phyloP scores from a whole-genome alignment of 306 rosid species.

The Erythrophleum fordii region DNA sequence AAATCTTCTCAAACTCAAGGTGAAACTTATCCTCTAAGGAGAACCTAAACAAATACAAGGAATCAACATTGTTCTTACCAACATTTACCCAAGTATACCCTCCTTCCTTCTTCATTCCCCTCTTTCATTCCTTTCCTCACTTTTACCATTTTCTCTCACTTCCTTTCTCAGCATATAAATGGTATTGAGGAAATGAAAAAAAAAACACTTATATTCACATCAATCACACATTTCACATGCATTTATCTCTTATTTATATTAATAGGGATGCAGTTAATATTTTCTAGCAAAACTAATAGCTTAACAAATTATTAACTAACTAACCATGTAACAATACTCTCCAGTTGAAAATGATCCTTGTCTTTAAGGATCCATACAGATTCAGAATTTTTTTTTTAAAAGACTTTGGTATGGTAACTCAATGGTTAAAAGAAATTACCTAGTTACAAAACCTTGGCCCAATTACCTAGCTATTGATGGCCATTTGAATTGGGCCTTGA shows the following conservation, averaged over 20 bases:
- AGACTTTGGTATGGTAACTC: background rate
- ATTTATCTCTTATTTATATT: background rate
- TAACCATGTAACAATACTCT: background rate
- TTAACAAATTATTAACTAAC: background rate
- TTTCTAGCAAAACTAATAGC: background rate
- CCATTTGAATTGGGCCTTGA: background rate
- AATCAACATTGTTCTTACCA: slow-evolving; percentile 48
- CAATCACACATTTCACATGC: background rate
- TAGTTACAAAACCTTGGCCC: background rate
- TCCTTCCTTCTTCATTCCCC: slow-evolving; percentile 74
- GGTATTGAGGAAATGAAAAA: background rate
- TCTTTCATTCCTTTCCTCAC: slow-evolving; percentile 75
- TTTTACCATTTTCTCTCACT: slow-evolving; percentile 82
- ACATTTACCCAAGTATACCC: slow-evolving; percentile 86
- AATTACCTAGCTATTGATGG: background rate
- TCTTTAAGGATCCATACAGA: background rate
- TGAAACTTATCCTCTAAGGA: slow-evolving; percentile 81
- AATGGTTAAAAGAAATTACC: background rate
- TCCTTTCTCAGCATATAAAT: slow-evolving; percentile 80
- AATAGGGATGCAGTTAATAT: background rate
- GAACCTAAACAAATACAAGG: slow-evolving; percentile 70
- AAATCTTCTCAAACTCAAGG: slow-evolving; percentile 60
- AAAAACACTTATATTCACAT: background rate
- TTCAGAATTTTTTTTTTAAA: background rate
- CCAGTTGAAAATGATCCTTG: background rate